A percentile compares a stretch with the other conserved stretches of the same genome.
Conservation (phyloP, 2,329 filamentous ascomycete species). For the Rachicladosporium sp. region DNA sequence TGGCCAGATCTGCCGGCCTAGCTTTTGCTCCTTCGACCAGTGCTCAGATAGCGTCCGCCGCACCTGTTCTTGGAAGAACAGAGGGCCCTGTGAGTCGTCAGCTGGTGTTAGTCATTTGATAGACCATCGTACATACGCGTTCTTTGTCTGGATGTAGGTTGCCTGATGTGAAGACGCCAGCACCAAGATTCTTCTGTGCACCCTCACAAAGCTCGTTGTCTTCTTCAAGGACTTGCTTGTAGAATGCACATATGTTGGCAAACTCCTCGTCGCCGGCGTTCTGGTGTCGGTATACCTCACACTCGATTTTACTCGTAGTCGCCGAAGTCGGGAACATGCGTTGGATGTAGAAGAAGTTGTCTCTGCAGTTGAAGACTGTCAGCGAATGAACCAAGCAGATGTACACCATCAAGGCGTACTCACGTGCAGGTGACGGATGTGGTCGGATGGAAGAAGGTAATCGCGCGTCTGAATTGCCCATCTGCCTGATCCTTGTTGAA, state of each 20-base stretch:
- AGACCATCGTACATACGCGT: neutral
- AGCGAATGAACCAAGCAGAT: neutral
- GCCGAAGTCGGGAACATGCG: conserved; percentile 14
- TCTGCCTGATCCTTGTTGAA: conserved; percentile 3
- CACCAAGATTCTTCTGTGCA: conserved; percentile 45
- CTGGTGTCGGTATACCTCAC: conserved; percentile 33
- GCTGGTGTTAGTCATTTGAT: neutral
- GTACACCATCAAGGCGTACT: neutral
- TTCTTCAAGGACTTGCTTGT: conserved; percentile 48
- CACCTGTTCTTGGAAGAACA: conserved; percentile 8
- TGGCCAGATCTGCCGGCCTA: conserved; percentile 16
- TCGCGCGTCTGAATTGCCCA: conserved; percentile 4
- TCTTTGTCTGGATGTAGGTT: conserved; percentile 39
- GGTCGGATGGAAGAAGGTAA: conserved; percentile 5
- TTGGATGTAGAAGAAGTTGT: conserved; percentile 39
- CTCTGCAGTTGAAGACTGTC: neutral
- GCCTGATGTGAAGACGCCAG: conserved; percentile 46
- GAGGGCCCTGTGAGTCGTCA: neutral
- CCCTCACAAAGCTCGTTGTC: conserved; percentile 47
- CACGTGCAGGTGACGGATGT: conserved; percentile 5
- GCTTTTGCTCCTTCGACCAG: conserved; percentile 14
- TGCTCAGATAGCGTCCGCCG: conserved; percentile 15
- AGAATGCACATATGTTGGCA: conserved; percentile 28
- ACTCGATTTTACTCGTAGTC: conserved; percentile 39
- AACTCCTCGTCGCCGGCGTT: conserved; percentile 34